phyloP scores from a whole-genome alignment of 2,329 filamentous ascomycete species.

The Botryosphaeria agaves region DNA sequence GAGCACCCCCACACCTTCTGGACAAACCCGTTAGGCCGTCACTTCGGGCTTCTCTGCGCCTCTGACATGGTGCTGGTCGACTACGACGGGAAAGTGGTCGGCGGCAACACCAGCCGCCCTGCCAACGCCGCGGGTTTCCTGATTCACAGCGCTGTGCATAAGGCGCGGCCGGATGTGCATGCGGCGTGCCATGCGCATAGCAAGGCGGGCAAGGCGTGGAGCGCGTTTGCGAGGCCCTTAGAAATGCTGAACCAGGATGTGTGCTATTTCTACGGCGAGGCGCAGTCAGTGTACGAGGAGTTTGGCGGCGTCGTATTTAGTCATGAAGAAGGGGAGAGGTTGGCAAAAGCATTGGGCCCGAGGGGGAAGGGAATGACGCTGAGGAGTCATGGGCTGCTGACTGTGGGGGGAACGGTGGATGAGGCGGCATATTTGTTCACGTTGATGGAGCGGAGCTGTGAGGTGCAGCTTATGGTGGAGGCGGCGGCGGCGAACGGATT shows the following conservation, averaged over 20 bases:
- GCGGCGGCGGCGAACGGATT: constrained; percentile 40
- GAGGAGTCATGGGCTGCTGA: constrained; percentile 55
- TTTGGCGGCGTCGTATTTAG: constrained; percentile 48
- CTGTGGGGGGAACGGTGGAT: constrained; percentile 54
- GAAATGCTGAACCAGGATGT: constrained; percentile 58
- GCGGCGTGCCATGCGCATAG: constrained; percentile 55
- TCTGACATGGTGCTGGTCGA: constrained; percentile 52
- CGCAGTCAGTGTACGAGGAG: constrained; percentile 46
- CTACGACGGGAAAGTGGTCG: constrained; percentile 42
- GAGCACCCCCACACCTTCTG: constrained; percentile 45
- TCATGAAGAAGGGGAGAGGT: constrained; percentile 44
- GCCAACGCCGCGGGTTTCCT: constrained; percentile 52
- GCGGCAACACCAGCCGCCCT: constrained; percentile 41
- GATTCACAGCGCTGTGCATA: constrained; percentile 53
- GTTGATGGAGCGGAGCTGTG: constrained; percentile 49
- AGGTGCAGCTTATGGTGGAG: constrained; percentile 50
- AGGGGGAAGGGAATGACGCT: constrained; percentile 47
- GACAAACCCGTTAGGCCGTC: constrained; percentile 49
- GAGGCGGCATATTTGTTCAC: constrained; percentile 57
- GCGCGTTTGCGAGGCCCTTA: constrained; percentile 42
- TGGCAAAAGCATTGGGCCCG: constrained; percentile 44
- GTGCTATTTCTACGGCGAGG: constrained; percentile 43
- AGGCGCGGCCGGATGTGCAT: constrained; percentile 44
- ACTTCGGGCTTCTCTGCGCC: constrained; percentile 48
- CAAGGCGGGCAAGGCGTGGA: constrained; percentile 50